A percentile compares a stretch with the other conserved stretches of the same genome.
These are phyloP conservation scores for Pholiota microspora DNA, from an alignment of 768 basidiomycete genomes.

Conservation along the genomic window DNA sequence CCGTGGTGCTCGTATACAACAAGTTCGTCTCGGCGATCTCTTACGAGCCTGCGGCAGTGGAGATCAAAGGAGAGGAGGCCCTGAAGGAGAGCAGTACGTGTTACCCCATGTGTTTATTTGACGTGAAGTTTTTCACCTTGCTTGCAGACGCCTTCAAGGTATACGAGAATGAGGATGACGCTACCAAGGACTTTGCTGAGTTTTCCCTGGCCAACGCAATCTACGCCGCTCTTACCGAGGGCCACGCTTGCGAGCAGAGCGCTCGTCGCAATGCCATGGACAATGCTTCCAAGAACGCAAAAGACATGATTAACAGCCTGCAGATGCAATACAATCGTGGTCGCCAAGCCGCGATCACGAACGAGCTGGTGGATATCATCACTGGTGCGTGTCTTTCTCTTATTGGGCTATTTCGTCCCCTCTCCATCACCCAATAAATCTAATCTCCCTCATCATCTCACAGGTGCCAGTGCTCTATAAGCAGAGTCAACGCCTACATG, in stretches of 20 bases:
- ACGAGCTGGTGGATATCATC: slow-evolving; percentile 91
- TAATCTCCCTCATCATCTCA: too few species aligned
- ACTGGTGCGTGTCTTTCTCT: slow-evolving; percentile 57
- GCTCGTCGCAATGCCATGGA: slow-evolving; percentile 99
- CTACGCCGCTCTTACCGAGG: slow-evolving; percentile 91
- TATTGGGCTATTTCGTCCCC: neutral
- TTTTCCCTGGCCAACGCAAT: slow-evolving; percentile 97
- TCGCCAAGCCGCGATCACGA: slow-evolving; percentile 96
- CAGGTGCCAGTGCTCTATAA: slow-evolving; percentile 47
- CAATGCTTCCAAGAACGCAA: slow-evolving; percentile 98
- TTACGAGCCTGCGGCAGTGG: slow-evolving; percentile 76
- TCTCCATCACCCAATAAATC: too few species aligned
- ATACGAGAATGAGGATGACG: slow-evolving; percentile 98
- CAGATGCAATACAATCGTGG: slow-evolving; percentile 98
- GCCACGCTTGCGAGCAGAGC: slow-evolving; percentile 92
- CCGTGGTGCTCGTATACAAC: slow-evolving; percentile 79
- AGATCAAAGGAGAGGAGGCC: slow-evolving; percentile 78
- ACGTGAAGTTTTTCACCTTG: neutral
- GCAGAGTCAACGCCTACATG: neutral
- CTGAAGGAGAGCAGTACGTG: slow-evolving; percentile 78
- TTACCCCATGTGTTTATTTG: neutral
- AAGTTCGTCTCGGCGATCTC: slow-evolving; percentile 87
- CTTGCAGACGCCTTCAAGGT: slow-evolving; percentile 79
- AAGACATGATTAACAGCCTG: slow-evolving; percentile 84
- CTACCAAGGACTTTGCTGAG: slow-evolving; percentile 89